These are phyloP conservation scores for Diaporthe ampelina DNA, from an alignment of 2,329 filamentous ascomycete species.

Conservation along the genomic window DNA sequence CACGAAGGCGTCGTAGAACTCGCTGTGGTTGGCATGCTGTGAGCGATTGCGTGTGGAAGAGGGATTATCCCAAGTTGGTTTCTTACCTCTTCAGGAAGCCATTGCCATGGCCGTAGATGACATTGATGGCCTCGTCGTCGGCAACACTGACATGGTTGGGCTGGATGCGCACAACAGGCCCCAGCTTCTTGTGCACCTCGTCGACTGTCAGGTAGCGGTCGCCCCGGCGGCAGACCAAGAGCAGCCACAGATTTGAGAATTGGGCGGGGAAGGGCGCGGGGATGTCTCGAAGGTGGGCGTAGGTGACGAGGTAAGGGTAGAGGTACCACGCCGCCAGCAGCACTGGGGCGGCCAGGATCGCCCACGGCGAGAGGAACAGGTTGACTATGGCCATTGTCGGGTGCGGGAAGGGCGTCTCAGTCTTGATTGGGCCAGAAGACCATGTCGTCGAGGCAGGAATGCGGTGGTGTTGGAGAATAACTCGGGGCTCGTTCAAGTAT, in stretches of 20 bases:
- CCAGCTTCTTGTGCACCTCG: slow-evolving; percentile 79
- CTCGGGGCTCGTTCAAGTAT: neutral
- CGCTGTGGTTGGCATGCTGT: slow-evolving; percentile 58
- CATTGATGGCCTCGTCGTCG: slow-evolving; percentile 81
- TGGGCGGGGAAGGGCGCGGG: slow-evolving; percentile 74
- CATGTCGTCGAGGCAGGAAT: neutral
- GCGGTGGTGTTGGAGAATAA: neutral
- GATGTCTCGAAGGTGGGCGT: slow-evolving; percentile 63
- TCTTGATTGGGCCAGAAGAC: neutral
- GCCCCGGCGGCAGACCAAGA: slow-evolving; percentile 76
- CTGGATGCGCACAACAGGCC: slow-evolving; percentile 85
- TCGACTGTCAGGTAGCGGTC: slow-evolving; percentile 76
- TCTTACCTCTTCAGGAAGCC: slow-evolving; percentile 78
- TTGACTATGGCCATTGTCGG: slow-evolving; percentile 53
- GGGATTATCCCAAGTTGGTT: too few relatives aligned
- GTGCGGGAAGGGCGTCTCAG: neutral
- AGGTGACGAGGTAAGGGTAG: slow-evolving; percentile 72
- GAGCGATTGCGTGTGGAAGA: neutral
- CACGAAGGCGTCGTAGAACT: slow-evolving; percentile 94
- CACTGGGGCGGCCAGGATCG: slow-evolving; percentile 60
- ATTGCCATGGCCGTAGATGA: slow-evolving; percentile 85
- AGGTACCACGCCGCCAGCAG: slow-evolving; percentile 68
- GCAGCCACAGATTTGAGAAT: slow-evolving; percentile 86
- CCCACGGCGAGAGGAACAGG: slow-evolving; percentile 59
- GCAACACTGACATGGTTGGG: slow-evolving; percentile 88